These are phyloP conservation scores for Fagopyrum homotropicum DNA, from an alignment of 148 eudicot species.

Conservation along the genomic window DNA sequence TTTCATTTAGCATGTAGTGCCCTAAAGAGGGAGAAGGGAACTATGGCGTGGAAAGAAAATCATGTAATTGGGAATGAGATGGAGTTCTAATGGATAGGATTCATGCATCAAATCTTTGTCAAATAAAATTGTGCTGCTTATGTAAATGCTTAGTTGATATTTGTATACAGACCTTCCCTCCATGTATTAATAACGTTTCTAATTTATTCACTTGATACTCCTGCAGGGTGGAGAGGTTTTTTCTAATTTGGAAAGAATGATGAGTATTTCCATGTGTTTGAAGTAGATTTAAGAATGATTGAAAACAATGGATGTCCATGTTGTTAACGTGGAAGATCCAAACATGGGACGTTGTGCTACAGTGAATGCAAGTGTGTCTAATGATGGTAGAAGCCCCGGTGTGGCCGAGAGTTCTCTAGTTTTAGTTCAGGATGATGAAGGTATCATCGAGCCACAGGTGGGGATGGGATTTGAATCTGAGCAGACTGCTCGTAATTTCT, in stretches of 20 bases:
- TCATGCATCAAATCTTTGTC: neutral
- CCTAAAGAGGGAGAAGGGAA: neutral
- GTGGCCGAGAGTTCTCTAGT: constrained; percentile 26
- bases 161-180: neutral
- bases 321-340: constrained; percentile 33
- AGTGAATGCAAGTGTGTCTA: constrained; percentile 38
- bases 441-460: constrained; percentile 49
- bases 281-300: neutral
- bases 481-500: constrained; percentile 53
- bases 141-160: neutral
- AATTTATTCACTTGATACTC: neutral
- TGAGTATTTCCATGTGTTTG: neutral
- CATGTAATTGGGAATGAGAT: neutral
- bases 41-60: neutral
- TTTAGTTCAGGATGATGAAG: constrained; percentile 30
- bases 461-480: constrained; percentile 74
- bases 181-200: neutral
- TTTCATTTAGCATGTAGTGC: neutral
- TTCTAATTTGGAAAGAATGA: neutral
- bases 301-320: constrained; percentile 38
- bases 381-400: constrained; percentile 29
- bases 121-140: neutral
- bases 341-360: constrained; percentile 43
- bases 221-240: neutral
- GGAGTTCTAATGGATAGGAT: neutral